Base-by-base conservation (phyloP, 1,284 basidiomycete genomes). In the Earliella scabrosa region DNA sequence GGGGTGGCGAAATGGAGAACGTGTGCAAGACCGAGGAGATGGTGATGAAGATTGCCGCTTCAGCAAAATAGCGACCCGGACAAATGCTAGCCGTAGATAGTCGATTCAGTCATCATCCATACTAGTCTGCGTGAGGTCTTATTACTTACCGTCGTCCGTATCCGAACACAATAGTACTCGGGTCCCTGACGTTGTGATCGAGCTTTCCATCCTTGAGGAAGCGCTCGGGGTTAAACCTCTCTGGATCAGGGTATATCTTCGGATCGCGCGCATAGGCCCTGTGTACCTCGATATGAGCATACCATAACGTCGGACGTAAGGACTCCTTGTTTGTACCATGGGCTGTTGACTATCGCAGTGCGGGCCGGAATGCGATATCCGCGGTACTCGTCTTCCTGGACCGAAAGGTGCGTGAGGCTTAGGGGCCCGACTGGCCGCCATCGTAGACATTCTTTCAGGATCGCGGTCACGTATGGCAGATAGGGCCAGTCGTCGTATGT, bases 321-420 rank as follows among this genome's bases (percentile, higher is more conserved):
- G 21, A 36, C 7, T 49, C 35, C n/a, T n/a, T n/a, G n/a, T n/a
- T n/a, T n/a, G n/a, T 20, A 64, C 65, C 62, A 65, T 18, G 38
- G 39, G 23, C 62, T 64, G n/a, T 41, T 50, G 14, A 67, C 57
- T 16, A 66, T 36, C 4, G 52, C 48, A 1, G 63, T 36, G 14
- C 63, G 63, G 2, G 51, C 53, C 3, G 67, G 65, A 24, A 68
- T 63, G 29, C 54, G 51, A 36, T 55, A 60, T 2, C 61, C 66
- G 9, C 50, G 18, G 29, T 57, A 60, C 16, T 54, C 54, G 27
- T 65, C 59, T 13, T 66, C 67, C 31, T 53, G 47, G n/a, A 50
- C 45, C 5, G 54, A 40, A 0, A 36, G 36, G 52, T 67, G 66
- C 10, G 59, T 26, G 6, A 47, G 27, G 35, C 50, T 59, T 10